Evolutionary conservation across 202 grass and related monocot genomes (phyloP).

Genomic region (Setaria viridis): DNA sequence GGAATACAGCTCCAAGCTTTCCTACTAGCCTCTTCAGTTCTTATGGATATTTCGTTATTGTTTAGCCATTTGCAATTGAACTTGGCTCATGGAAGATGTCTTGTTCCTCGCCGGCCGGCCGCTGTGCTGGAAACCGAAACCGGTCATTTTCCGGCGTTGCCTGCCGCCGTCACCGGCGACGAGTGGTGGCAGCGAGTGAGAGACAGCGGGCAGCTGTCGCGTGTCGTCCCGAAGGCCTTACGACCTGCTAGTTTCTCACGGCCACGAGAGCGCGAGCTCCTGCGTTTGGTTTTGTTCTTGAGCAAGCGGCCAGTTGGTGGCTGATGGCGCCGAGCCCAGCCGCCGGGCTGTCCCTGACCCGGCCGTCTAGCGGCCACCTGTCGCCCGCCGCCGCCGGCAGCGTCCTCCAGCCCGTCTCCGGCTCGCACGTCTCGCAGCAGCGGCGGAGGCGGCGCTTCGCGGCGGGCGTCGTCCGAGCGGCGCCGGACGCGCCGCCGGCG

Average conservation of each 20-base stretch:
- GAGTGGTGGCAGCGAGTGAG: background rate
- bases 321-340: constrained; percentile 40
- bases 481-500: constrained; percentile 40
- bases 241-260: background rate
- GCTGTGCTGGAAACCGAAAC: background rate
- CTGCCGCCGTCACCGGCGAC: background rate
- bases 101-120: background rate
- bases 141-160: background rate
- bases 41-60: background rate
- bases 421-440: too few relatives aligned
- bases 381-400: background rate
- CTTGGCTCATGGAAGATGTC: background rate
- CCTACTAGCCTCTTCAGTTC: background rate
- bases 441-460: too few relatives aligned
- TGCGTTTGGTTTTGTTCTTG: background rate
- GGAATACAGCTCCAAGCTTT: too few relatives aligned
- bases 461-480: background rate
- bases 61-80: background rate
- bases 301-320: background rate
- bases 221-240: constrained; percentile 38
- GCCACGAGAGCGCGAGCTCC: background rate
- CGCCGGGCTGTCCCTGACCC: background rate
- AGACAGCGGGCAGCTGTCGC: background rate
- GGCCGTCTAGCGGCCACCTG: background rate
- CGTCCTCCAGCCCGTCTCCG: background rate